Percentiles rank a stretch among this genome's conserved stretches.
Conservation (phyloP, 1,284 basidiomycete genomes). For the Tetrapyrgos nigripes region DNA sequence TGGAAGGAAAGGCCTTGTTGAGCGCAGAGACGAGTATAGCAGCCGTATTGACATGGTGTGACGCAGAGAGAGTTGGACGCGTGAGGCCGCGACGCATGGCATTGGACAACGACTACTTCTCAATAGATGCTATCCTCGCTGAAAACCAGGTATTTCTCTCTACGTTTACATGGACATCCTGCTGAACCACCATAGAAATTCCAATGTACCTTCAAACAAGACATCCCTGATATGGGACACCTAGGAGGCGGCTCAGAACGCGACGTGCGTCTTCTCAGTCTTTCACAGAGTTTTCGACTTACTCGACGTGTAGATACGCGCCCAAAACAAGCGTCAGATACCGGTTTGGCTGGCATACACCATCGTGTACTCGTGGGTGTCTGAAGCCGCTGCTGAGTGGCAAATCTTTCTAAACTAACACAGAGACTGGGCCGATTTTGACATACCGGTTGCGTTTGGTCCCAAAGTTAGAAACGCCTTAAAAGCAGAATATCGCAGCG, state of each 20-base stretch:
- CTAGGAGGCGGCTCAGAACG: constrained; percentile 83
- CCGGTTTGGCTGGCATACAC: constrained; percentile 90
- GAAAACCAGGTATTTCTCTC: constrained; percentile 78
- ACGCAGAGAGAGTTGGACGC: constrained; percentile 6
- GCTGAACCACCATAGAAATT: constrained; percentile 69
- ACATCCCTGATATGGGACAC: constrained; percentile 87
- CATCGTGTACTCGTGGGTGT: constrained; percentile 75
- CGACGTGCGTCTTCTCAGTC: constrained; percentile 60
- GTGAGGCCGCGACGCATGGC: not conserved
- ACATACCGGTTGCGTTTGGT: constrained; percentile 79
- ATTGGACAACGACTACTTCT: constrained; percentile 93
- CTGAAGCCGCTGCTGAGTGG: not conserved
- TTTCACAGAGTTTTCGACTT: constrained; percentile 1
- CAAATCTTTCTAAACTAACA: constrained; percentile 2
- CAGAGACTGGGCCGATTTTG: constrained; percentile 88
- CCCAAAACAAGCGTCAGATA: constrained; percentile 75
- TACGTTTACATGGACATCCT: not conserved
- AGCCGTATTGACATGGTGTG: constrained; percentile 4
- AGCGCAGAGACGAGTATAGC: constrained; percentile 13
- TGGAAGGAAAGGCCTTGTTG: constrained; percentile 8
- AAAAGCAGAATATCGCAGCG: constrained; percentile 83
- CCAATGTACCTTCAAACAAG: constrained; percentile 87
- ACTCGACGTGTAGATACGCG: constrained; percentile 62
- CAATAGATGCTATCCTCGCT: constrained; percentile 85
- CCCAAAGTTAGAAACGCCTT: constrained; percentile 82